A percentile compares a stretch with the other conserved stretches of the same genome.
Conservation (phyloP, 2,329 filamentous ascomycete species). For the Aspergillus japonicus region DNA sequence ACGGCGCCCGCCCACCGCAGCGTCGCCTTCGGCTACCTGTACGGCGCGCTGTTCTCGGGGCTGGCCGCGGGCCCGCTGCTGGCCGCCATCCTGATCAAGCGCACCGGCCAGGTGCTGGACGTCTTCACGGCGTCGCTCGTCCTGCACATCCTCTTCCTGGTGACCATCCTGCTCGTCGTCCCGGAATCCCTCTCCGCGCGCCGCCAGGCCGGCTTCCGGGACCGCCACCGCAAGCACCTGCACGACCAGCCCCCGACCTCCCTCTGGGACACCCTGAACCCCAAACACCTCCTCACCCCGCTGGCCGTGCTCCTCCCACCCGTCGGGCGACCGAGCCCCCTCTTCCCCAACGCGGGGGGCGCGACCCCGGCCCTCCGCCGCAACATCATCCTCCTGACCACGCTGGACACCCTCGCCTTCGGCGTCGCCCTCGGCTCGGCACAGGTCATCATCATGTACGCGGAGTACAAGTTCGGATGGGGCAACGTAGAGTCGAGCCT, state of each 20-base stretch:
- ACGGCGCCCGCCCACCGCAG: slow-evolving; percentile 75
- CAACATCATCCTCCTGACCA: slow-evolving; percentile 79
- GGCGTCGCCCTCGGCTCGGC: slow-evolving; percentile 77
- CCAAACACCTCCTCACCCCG: slow-evolving; percentile 70
- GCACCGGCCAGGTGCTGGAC: slow-evolving; percentile 71
- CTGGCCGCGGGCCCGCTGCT: slow-evolving; percentile 82
- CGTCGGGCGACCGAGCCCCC: slow-evolving; percentile 26
- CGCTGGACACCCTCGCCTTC: slow-evolving; percentile 78
- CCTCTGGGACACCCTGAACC: slow-evolving; percentile 32
- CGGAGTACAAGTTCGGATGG: slow-evolving; percentile 78
- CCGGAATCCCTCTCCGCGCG: slow-evolving; percentile 81
- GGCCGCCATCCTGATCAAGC: slow-evolving; percentile 74
- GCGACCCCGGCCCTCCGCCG: slow-evolving; percentile 63
- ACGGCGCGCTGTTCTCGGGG: slow-evolving; percentile 85
- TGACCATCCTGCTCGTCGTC: slow-evolving; percentile 68
- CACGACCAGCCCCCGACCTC: slow-evolving; percentile 22
- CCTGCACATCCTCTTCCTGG: slow-evolving; percentile 71
- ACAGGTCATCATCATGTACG: slow-evolving; percentile 81
- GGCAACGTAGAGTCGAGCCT: slow-evolving; percentile 73
- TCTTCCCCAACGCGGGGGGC: slow-evolving; percentile 53
- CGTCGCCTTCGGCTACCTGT: slow-evolving; percentile 84
- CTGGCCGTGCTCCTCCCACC: slow-evolving; percentile 75
- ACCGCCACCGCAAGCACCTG: slow-evolving; percentile 58
- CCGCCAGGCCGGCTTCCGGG: slow-evolving; percentile 67
- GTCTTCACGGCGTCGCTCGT: slow-evolving; percentile 79